Conservation (phyloP, 108 stramenopile species). For the Nitzschia sp. region DNA sequence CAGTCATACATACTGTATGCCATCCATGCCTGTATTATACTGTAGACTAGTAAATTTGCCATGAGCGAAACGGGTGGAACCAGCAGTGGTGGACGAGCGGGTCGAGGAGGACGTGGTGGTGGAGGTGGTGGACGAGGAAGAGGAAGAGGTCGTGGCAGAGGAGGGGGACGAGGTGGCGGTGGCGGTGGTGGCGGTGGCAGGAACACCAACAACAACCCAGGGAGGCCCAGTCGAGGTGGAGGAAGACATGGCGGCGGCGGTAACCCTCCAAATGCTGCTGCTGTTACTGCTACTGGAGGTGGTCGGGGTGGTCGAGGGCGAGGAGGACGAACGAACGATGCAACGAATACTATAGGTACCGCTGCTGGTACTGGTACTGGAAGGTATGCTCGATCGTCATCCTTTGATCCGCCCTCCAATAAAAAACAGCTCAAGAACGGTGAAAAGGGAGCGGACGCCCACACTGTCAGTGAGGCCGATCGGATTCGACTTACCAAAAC, state of each 20-base stretch:
- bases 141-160: neutral
- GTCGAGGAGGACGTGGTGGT: conserved; percentile 8
- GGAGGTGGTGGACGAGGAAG: conserved; percentile 13
- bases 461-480: conserved; percentile 59
- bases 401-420: neutral
- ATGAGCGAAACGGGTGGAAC: neutral
- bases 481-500: conserved; percentile 64
- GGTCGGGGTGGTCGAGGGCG: neutral
- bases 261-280: neutral
- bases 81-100: neutral
- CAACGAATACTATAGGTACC: neutral
- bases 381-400: neutral
- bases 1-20: no score
- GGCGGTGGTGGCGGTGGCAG: neutral
- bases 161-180: conserved; percentile 9
- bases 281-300: neutral
- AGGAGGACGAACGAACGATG: neutral
- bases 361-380: conserved; percentile 2
- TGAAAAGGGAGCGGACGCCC: conserved; percentile 65
- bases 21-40: no score
- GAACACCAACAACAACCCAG: neutral
- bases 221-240: neutral
- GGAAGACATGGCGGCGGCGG: neutral
- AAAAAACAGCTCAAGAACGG: conserved; percentile 42
- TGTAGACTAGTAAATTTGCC: neutral